Percentiles rank a stretch among this genome's conserved stretches.
Conservation (phyloP, 176 grass and related monocot genomes). For the Metroxylon sagu region DNA sequence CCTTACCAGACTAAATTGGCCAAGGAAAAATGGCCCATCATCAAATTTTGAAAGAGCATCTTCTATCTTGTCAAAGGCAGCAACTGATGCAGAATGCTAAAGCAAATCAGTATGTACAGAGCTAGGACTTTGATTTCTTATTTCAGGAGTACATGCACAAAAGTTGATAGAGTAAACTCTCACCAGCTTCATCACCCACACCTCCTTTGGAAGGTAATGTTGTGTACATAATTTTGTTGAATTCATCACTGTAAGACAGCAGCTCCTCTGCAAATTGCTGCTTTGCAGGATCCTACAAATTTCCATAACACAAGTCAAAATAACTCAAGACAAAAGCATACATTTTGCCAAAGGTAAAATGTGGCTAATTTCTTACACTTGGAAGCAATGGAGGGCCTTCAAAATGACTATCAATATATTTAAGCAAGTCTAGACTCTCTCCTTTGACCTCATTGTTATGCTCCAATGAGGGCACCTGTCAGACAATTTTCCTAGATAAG, state of each 20-base stretch:
- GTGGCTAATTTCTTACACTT: constrained; percentile 27
- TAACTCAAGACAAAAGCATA: background rate
- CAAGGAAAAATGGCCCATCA: constrained; percentile 72
- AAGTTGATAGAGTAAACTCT: background rate
- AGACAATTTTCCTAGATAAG: background rate
- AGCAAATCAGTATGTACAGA: constrained; percentile 9
- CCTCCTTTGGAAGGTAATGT: constrained; percentile 25
- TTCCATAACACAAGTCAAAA: background rate
- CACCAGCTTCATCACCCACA: constrained; percentile 37
- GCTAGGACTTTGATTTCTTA: background rate
- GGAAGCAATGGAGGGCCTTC: constrained; percentile 55
- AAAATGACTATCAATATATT: constrained; percentile 55
- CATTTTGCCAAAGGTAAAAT: too few species aligned
- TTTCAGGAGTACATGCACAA: background rate
- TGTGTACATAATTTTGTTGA: constrained; percentile 31
- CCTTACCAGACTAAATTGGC: constrained; percentile 58
- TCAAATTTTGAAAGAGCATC: constrained; percentile 50
- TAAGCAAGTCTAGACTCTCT: constrained; percentile 68
- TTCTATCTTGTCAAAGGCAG: constrained; percentile 67
- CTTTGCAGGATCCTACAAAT: constrained; percentile 49
- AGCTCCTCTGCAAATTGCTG: constrained; percentile 56
- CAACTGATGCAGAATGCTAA: constrained; percentile 23
- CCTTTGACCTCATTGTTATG: constrained; percentile 52
- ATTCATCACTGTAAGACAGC: constrained; percentile 30
- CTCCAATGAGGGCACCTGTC: constrained; percentile 71